Evolutionary conservation across 495 filamentous ascomycete species (phyloP).

Genomic region (Neurospora sp.): DNA sequence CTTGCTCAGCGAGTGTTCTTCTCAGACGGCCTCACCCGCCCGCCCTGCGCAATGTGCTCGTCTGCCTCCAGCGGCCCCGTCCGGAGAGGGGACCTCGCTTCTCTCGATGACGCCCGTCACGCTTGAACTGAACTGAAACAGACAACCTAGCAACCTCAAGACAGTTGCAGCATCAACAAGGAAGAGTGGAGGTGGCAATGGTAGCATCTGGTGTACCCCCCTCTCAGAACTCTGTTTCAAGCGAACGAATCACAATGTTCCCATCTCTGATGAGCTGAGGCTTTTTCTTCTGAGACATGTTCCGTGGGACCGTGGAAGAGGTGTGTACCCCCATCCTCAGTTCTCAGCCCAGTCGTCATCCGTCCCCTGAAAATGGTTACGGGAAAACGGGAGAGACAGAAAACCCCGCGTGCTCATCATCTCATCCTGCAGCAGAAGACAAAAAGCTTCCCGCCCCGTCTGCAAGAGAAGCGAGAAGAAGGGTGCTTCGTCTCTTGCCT

Average conservation of each 20-base stretch:
- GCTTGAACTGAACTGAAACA: background rate
- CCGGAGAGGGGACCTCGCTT: background rate
- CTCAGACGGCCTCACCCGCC: background rate
- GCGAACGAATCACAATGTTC: background rate
- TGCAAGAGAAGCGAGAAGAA: background rate
- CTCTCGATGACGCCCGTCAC: no score
- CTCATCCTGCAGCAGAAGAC: background rate
- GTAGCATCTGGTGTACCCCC: background rate
- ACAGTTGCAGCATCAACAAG: background rate
- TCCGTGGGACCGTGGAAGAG: background rate
- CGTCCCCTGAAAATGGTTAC: background rate
- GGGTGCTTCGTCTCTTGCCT: background rate
- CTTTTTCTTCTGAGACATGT: background rate
- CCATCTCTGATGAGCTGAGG: background rate
- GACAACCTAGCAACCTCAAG: background rate
- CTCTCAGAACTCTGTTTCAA: background rate
- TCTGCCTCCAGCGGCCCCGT: background rate
- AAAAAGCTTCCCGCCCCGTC: background rate
- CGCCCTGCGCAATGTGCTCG: background rate
- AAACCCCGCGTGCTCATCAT: background rate
- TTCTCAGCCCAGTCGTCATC: background rate
- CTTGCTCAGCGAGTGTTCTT: background rate
- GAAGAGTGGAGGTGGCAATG: background rate
- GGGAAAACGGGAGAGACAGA: background rate
- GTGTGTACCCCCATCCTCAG: background rate